Base-by-base conservation (phyloP, 2,329 filamentous ascomycete species). In the Macrophomina phaseolina region DNA sequence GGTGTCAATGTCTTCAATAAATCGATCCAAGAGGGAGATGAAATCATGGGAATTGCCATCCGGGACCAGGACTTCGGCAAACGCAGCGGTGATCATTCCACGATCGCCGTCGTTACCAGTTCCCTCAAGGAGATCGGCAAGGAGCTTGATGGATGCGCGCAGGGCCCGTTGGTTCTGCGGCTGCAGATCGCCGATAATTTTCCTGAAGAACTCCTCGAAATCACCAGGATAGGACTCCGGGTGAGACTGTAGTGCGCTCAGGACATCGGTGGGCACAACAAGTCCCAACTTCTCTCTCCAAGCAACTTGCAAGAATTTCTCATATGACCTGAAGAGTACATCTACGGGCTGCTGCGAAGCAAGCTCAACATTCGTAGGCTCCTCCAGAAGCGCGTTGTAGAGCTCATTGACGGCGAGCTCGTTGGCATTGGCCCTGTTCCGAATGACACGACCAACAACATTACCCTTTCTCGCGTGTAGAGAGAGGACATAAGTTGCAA, bases 41-140 rank as follows among this genome's bases (percentile, higher is more conserved):
- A 94, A 95, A 69, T 93, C 87, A 67, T 92, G 89, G 1, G 93
- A 89, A 68, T 90, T 88, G 6, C 90, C 91, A 67, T 93, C 90
- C 4, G 89, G 86, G 2, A 95, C 91, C 6, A 98, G 82, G 61
- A 97, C 84, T 75, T 97, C 93, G 0, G 93, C 90, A 81, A 98
- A 97, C 1, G 93, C 91, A 52, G 92, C 88, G 0, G 93, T 97
- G 71, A 98, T 80, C 28, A 92, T 91, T 58, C 94, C 94, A 56
- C 94, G 87, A 75, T 97, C 94, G 38, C 93, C 91, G 74, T 97
- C 94, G 73, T 97, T 97, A 61, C 90, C 90, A 71, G 93, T 97
- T 2, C 92, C 93, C 70, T 97, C 93, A 6, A 97, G 86, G 36
- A 98, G 82, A 74, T 97, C 93, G 0, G 92, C 91, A 30, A 98